Percentiles rank a stretch among this genome's conserved stretches.
These are phyloP conservation scores for Hypomontagnella submonticulosa DNA, from an alignment of 495 filamentous ascomycete genomes.

Conservation along the genomic window DNA sequence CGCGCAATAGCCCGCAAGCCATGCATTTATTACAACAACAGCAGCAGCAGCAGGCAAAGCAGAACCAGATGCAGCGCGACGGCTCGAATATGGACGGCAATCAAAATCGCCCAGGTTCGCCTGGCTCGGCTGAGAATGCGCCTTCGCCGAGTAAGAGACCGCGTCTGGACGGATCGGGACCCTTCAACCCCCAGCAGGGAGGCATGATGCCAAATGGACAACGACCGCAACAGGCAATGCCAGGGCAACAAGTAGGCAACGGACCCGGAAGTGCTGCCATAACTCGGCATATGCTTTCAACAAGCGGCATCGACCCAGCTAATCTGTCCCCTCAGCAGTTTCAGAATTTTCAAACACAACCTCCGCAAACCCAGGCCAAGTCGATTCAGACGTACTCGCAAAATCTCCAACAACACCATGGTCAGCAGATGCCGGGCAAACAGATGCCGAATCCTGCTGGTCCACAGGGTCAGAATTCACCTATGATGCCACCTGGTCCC, in stretches of 20 bases:
- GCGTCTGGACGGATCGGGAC: slow-evolving; percentile 77
- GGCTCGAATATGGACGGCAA: slow-evolving; percentile 89
- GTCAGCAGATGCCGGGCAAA: slow-evolving; percentile 79
- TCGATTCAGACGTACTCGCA: slow-evolving; percentile 86
- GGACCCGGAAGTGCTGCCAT: slow-evolving; percentile 60
- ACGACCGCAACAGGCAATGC: slow-evolving; percentile 76
- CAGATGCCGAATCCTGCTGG: slow-evolving; percentile 63
- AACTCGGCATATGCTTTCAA: slow-evolving; percentile 72
- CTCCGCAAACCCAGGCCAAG: slow-evolving; percentile 75
- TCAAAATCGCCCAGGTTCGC: slow-evolving; percentile 81
- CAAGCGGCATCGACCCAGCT: slow-evolving; percentile 79
- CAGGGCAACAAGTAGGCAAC: slow-evolving; percentile 74
- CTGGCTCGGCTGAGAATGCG: slow-evolving; percentile 84
- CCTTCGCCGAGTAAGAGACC: slow-evolving; percentile 92
- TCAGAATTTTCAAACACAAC: slow-evolving; percentile 71
- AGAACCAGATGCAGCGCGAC: slow-evolving; percentile 83
- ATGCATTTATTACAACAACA: slow-evolving; percentile 76
- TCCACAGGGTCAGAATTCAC: slow-evolving; percentile 75
- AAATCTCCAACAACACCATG: slow-evolving; percentile 82
- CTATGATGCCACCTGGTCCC: slow-evolving; percentile 78
- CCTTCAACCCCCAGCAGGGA: slow-evolving; percentile 74
- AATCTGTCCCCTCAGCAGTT: slow-evolving; percentile 81
- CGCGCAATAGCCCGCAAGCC: slow-evolving; percentile 65
- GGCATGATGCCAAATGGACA: slow-evolving; percentile 82
- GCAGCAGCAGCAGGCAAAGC: slow-evolving; percentile 68